These are phyloP conservation scores for Colletotrichum karsti DNA, from an alignment of 2,329 filamentous ascomycete species.

Conservation along the genomic window DNA sequence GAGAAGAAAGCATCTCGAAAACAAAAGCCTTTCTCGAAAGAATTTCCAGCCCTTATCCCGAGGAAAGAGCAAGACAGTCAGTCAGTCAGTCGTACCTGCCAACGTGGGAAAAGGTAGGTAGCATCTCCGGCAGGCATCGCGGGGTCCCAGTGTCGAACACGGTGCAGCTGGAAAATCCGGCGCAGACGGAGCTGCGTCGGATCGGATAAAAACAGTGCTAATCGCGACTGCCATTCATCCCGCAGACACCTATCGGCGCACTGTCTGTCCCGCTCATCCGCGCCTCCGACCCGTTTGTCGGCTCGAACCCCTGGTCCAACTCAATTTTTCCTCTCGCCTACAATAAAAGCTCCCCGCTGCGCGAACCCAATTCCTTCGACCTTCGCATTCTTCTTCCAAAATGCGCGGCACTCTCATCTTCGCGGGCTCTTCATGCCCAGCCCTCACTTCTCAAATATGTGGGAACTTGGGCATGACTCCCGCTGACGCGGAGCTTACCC, in stretches of 20 bases:
- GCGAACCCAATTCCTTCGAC: slow-evolving; percentile 33
- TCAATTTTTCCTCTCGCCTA: slow-evolving; percentile 26
- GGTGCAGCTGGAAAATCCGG: neutral
- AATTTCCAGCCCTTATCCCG: too few relatives aligned
- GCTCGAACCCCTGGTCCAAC: slow-evolving; percentile 16
- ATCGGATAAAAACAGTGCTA: slow-evolving; percentile 26
- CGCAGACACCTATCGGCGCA: neutral
- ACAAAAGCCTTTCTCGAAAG: too few relatives aligned
- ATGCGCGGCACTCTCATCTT: slow-evolving; percentile 76
- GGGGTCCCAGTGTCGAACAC: slow-evolving; percentile 6
- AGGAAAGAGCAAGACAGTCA: too few relatives aligned
- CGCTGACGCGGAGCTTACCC: slow-evolving; percentile 71
- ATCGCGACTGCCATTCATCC: fast-evolving
- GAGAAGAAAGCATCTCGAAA: too few relatives aligned
- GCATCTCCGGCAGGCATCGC: too few relatives aligned
- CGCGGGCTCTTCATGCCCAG: slow-evolving; percentile 72
- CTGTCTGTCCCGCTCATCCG: slow-evolving; percentile 1
- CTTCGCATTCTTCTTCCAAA: slow-evolving; percentile 37
- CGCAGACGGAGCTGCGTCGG: neutral
- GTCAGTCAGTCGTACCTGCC: neutral
- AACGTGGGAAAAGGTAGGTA: neutral
- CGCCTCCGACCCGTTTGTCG: slow-evolving; percentile 5
- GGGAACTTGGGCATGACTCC: slow-evolving; percentile 73
- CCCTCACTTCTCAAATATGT: slow-evolving; percentile 72
- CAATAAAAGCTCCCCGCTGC: slow-evolving; percentile 35